Conservation (phyloP, 2,329 filamentous ascomycete species). For the Aspergillus ochraceus region DNA sequence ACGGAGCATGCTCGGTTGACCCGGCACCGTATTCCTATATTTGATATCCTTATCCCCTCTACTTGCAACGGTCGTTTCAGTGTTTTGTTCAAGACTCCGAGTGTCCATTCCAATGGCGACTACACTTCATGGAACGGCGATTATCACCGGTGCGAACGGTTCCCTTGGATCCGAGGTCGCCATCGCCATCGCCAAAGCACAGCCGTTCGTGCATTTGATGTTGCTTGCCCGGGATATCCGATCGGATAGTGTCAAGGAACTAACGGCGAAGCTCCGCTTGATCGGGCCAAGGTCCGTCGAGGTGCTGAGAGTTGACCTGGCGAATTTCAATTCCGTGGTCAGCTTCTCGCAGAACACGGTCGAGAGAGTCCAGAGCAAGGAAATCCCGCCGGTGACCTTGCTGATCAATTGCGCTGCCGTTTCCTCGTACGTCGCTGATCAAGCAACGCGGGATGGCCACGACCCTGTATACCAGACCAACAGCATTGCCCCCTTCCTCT, state of each 20-base stretch:
- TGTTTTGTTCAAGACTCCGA: background rate
- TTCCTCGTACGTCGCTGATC: conserved; percentile 33
- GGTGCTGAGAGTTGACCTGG: conserved; percentile 31
- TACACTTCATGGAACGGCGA: conserved; percentile 36
- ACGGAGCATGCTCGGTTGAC: conserved; percentile 1
- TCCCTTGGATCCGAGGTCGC: conserved; percentile 37
- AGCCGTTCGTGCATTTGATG: conserved; percentile 37
- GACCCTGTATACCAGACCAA: conserved; percentile 40
- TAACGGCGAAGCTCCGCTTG: conserved; percentile 30
- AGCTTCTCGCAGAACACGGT: conserved; percentile 34
- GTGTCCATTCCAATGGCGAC: conserved; percentile 27
- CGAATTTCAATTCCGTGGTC: conserved; percentile 32
- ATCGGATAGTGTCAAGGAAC: conserved; percentile 28
- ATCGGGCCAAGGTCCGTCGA: conserved; percentile 37
- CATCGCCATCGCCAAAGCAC: conserved; percentile 35
- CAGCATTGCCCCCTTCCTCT: conserved; percentile 37
- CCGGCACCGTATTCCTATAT: background rate
- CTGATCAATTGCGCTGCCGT: conserved; percentile 36
- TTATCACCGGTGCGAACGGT: conserved; percentile 40
- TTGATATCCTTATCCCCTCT: conserved; percentile 1
- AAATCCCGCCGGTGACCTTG: conserved; percentile 36
- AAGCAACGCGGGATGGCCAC: conserved; percentile 33
- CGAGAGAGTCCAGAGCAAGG: conserved; percentile 31
- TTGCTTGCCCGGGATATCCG: conserved; percentile 32
- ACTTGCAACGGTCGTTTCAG: background rate